These are phyloP conservation scores for Paracamarosporium sp. DNA, from an alignment of 2,329 filamentous ascomycete genomes.

Conservation along the genomic window DNA sequence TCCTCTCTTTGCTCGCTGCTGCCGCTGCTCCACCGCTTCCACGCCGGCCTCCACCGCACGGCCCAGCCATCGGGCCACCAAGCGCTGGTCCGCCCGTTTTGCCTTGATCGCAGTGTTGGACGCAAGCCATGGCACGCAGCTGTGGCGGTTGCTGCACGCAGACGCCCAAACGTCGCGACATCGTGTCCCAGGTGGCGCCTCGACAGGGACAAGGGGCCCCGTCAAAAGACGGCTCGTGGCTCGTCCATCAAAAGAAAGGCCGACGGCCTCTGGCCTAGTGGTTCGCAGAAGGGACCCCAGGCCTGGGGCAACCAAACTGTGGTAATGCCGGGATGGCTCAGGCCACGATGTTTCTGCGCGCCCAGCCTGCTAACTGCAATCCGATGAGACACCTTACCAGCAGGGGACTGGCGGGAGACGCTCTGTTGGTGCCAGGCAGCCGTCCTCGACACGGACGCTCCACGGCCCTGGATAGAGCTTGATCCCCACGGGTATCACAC, in stretches of 20 bases:
- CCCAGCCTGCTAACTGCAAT: slow-evolving; percentile 10
- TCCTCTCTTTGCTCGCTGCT: neutral
- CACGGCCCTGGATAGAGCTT: slow-evolving; percentile 38
- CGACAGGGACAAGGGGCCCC: slow-evolving; percentile 18
- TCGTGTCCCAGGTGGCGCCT: slow-evolving; percentile 16
- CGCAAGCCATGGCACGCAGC: slow-evolving; percentile 9
- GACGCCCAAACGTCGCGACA: slow-evolving; percentile 36
- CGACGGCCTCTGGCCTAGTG: slow-evolving; percentile 14
- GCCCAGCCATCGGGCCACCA: slow-evolving; percentile 21
- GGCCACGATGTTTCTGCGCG: slow-evolving; percentile 12
- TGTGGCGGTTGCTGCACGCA: slow-evolving; percentile 36
- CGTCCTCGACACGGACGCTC: slow-evolving; percentile 28
- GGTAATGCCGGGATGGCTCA: slow-evolving; percentile 12
- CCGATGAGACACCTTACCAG: slow-evolving; percentile 18
- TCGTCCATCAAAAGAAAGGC: slow-evolving; percentile 12
- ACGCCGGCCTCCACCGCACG: slow-evolving; percentile 35
- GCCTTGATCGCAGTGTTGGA: slow-evolving; percentile 19
- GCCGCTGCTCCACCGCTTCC: neutral
- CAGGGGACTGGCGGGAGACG: slow-evolving; percentile 21
- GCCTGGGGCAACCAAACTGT: slow-evolving; percentile 22
- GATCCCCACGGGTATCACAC: slow-evolving; percentile 46
- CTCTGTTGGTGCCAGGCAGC: slow-evolving; percentile 24
- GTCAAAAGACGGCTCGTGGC: slow-evolving; percentile 13
- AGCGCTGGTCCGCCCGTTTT: slow-evolving; percentile 30
- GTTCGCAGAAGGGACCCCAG: slow-evolving; percentile 26